Evolutionary conservation across 2,329 filamentous ascomycete species (phyloP), one percentile per base, ranked within the genome.

Genomic region (Metarhizium sp.): DNA sequence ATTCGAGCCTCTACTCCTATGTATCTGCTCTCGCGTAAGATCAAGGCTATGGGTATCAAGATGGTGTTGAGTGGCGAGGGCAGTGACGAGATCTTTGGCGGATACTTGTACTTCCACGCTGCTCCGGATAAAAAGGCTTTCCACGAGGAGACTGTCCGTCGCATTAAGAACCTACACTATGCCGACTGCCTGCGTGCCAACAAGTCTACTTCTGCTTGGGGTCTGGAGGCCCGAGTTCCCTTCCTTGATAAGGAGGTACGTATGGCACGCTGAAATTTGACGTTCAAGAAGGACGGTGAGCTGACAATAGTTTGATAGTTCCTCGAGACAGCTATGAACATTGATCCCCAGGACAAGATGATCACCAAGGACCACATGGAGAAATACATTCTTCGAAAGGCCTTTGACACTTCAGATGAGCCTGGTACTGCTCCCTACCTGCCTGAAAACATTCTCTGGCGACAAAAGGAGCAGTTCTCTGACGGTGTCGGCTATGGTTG

Each of bases 391-490:
- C 79, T 99, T 62, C 89, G 94, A 69, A 96, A 96, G 75, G 95
- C 94, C 2, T 99, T 99, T 69, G 94, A 99, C 74, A 96, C 91
- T 34, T 83, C 81, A 50, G 90, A 92, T 67, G 88, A 96, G 73
- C 90, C 92, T 16, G 85, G 80, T 50, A 82, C 80, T 51, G 75
- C 88, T 71, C 85, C 94, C 10, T 99, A 97, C 76, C 84, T 99
- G n/a, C 94, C 95, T 7, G 86, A 96, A 18, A 85, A 92, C 71
- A 99, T 99, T 64, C 85, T 99, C 55, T 99, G 90, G 88, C 83
- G 95, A 69, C 95, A 99, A 75, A 99, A 99, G 84, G 94, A 99
- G 78, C 94, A 99, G 76, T 99, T 99, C 79, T 95, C 88, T 57
- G 95, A 99, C 67, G 95, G 94, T 70, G 94, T 99, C 56, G 94